Evolutionary conservation across 768 basidiomycete genomes (phyloP).

Genomic region (Phaffia tasmanica): DNA sequence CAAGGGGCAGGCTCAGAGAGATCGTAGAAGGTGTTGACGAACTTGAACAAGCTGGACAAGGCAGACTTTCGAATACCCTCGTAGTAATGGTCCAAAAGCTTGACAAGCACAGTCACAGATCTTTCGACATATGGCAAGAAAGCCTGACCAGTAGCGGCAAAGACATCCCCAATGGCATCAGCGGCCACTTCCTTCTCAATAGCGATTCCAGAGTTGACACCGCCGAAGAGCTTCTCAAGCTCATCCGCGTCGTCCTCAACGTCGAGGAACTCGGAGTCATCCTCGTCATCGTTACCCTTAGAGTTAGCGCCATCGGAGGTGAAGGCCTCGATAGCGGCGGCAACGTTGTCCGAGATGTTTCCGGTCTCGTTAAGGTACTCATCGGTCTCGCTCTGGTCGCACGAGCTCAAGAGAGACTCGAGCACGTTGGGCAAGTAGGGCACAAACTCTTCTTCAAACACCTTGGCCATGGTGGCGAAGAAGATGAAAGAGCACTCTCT

Average conservation of each 20-base stretch:
- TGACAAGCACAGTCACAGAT: slow-evolving; percentile 60
- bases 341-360: slow-evolving; percentile 19
- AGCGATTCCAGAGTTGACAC: slow-evolving; percentile 89
- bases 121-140: slow-evolving; percentile 87
- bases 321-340: slow-evolving; percentile 36
- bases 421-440: slow-evolving; percentile 75
- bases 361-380: slow-evolving; percentile 30
- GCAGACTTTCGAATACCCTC: slow-evolving; percentile 95
- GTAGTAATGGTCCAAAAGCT: slow-evolving; percentile 79
- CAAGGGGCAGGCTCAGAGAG: slow-evolving; percentile 72
- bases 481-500: slow-evolving; percentile 95
- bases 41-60: slow-evolving; percentile 72
- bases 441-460: slow-evolving; percentile 89
- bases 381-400: slow-evolving; percentile 72
- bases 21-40: slow-evolving; percentile 83
- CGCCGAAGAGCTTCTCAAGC: slow-evolving; percentile 49
- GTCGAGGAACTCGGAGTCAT: slow-evolving; percentile 26
- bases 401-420: slow-evolving; percentile 69
- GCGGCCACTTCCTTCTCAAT: slow-evolving; percentile 94
- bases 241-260: slow-evolving; percentile 52
- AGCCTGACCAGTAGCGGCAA: slow-evolving; percentile 63
- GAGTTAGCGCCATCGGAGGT: slow-evolving; percentile 38
- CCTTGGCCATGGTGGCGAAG: slow-evolving; percentile 96
- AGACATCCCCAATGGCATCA: slow-evolving; percentile 85
- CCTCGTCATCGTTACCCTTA: slow-evolving; percentile 45